Evolutionary conservation across 2,329 filamentous ascomycete genomes (phyloP), one percentile per base, ranked within the genome.

Genomic region (Cordyceps farinosa): DNA sequence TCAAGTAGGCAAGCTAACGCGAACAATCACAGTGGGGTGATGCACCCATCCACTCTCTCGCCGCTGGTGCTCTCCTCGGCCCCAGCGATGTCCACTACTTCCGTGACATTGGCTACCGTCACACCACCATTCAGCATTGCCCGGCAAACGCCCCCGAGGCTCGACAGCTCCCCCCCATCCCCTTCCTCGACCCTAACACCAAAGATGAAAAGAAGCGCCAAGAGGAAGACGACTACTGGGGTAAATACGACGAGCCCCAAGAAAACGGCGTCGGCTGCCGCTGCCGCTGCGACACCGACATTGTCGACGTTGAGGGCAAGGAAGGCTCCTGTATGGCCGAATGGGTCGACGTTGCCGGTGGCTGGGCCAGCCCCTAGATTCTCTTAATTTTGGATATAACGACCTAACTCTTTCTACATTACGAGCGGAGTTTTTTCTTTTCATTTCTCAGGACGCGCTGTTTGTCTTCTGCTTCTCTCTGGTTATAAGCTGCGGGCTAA

Each of bases 41-140:
- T 78, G 95, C 95, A 64, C 95, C 95, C 15, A 97, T 99, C 70
- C 95, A 99, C 79, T 99, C 95, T 44, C 89, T 99, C 58, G 95
- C 95, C 34, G 94, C 95, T 32, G 95, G 95, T 69, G 90, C 90
- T 40, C 87, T 99, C 17, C 84, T 99, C 38, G 84, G 87, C 2
- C 87, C 90, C 53, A 82, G 83, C 61, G 92, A 99, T 72, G 91
- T 99, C 65, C 95, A 99, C 78, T 99, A 99, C 80, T 99, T 99
- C 88, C 92, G 95, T 70, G 95, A 99, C 76, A 94, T 98, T 78
- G 95, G 95, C 62, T 99, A 99, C 79, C 87, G 95, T 72, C 95
- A 99, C 78, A 99, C 95, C 7, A 99, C 95, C 3, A 99, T 99
- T 73, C 94, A 98, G 78, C 95, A 99, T 77, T 99, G 95, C 72